Evolutionary conservation across 2,329 filamentous ascomycete species (phyloP).

Genomic region (Xenosphaeropsis pyriputrescens): DNA sequence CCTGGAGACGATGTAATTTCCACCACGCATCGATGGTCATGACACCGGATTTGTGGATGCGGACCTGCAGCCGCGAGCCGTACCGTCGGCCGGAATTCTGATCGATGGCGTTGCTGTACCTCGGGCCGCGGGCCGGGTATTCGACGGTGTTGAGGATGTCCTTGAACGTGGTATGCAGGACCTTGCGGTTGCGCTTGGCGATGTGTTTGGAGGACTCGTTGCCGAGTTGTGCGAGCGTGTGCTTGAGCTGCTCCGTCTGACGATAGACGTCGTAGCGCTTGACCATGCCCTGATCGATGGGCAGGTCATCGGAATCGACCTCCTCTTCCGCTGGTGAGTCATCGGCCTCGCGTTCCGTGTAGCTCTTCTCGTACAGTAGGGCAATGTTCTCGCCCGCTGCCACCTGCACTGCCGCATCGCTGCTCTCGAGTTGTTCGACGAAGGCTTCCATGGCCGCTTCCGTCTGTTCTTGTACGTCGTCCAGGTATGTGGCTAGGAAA

Average conservation of each 20-base stretch:
- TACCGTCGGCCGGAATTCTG: constrained; percentile 42
- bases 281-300: constrained; percentile 26
- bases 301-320: constrained; percentile 19
- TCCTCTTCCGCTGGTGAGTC: constrained; percentile 27
- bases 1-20: constrained; percentile 51
- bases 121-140: constrained; percentile 49
- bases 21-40: constrained; percentile 60
- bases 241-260: constrained; percentile 43
- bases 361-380: constrained; percentile 52
- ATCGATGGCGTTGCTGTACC: constrained; percentile 49
- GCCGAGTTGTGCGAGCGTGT: constrained; percentile 42
- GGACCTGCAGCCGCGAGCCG: constrained; percentile 46
- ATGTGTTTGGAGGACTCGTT: constrained; percentile 44
- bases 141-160: constrained; percentile 53
- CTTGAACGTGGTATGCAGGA: constrained; percentile 48
- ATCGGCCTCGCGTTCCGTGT: constrained; percentile 27
- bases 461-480: constrained; percentile 49
- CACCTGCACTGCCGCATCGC: constrained; percentile 46
- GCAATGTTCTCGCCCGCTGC: constrained; percentile 62
- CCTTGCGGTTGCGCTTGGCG: constrained; percentile 51
- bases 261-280: constrained; percentile 57
- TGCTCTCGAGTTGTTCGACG: constrained; percentile 53
- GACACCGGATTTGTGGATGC: constrained; percentile 39
- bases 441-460: constrained; percentile 53
- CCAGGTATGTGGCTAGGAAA: constrained; percentile 48